Evolutionary conservation across 1,284 basidiomycete species (phyloP).

Genomic region (Tranzscheliella williamsii): DNA sequence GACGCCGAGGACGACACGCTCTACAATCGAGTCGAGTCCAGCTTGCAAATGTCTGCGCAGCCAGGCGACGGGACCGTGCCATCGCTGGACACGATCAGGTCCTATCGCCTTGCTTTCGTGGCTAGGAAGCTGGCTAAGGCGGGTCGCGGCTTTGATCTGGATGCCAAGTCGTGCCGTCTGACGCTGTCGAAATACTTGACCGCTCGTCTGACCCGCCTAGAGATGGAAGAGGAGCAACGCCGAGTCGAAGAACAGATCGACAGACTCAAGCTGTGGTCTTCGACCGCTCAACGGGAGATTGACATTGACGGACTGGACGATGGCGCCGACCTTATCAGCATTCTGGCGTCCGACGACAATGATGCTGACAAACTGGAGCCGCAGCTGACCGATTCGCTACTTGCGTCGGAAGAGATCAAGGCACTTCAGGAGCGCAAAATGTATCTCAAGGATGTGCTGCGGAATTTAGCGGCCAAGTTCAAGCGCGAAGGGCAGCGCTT

Average conservation of each 20-base stretch:
- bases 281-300: slow-evolving; percentile 1
- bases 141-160: slow-evolving; percentile 77
- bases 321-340: slow-evolving; percentile 17
- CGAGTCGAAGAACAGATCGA: slow-evolving; percentile 61
- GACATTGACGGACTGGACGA: slow-evolving; percentile 39
- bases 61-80: slow-evolving; percentile 67
- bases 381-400: neutral
- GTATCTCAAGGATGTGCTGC: slow-evolving; percentile 7
- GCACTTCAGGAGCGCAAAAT: neutral
- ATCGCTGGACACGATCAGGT: slow-evolving; percentile 63
- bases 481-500: neutral
- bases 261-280: slow-evolving; percentile 62
- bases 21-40: slow-evolving; percentile 17
- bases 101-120: slow-evolving; percentile 75
- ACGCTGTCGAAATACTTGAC: slow-evolving; percentile 71
- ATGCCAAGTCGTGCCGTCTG: slow-evolving; percentile 48
- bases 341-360: neutral
- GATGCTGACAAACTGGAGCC: neutral
- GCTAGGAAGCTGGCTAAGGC: slow-evolving; percentile 72
- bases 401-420: neutral
- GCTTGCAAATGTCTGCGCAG: slow-evolving; percentile 67
- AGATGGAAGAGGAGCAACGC: slow-evolving; percentile 67
- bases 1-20: slow-evolving; percentile 39
- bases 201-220: slow-evolving; percentile 73
- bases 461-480: neutral